Percentiles rank a stretch among this genome's conserved stretches.
Conservation (phyloP, 2,329 filamentous ascomycete genomes). For the Talaromyces marneffei region DNA sequence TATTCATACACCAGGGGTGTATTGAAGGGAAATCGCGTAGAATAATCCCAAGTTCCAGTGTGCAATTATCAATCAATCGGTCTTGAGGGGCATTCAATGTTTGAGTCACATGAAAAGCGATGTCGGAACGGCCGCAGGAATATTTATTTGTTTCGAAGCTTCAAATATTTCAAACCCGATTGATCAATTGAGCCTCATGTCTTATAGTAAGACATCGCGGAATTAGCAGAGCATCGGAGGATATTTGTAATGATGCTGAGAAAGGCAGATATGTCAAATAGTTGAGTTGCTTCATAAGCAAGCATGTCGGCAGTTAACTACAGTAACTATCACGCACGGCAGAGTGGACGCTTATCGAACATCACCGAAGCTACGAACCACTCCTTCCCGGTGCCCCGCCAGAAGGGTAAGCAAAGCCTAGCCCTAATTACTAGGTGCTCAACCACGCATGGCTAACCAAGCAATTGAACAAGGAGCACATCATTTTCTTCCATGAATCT, state of each 20-base stretch:
- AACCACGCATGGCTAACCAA: background rate
- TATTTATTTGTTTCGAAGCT: background rate
- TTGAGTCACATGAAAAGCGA: constrained; percentile 1
- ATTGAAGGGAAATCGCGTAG: background rate
- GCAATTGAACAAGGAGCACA: background rate
- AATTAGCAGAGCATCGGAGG: background rate
- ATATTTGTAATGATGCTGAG: background rate
- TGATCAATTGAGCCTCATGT: background rate
- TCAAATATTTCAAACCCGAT: too few species aligned
- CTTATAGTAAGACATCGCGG: background rate
- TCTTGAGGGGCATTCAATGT: background rate
- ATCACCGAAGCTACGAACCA: constrained; percentile 4
- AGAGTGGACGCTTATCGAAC: constrained; percentile 8
- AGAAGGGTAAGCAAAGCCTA: too few species aligned
- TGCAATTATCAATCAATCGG: background rate
- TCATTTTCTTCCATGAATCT: background rate
- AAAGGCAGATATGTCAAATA: background rate
- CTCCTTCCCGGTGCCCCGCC: background rate
- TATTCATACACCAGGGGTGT: too few species aligned
- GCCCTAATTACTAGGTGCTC: too few species aligned
- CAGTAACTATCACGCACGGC: background rate
- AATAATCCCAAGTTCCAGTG: background rate
- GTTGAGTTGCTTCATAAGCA: background rate
- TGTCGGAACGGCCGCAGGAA: background rate
- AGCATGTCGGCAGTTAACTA: background rate